Percentiles rank a stretch among this genome's conserved stretches.
These are phyloP conservation scores for Trichoderma cornu-damae DNA, from an alignment of 2,329 filamentous ascomycete species.

Conservation along the genomic window DNA sequence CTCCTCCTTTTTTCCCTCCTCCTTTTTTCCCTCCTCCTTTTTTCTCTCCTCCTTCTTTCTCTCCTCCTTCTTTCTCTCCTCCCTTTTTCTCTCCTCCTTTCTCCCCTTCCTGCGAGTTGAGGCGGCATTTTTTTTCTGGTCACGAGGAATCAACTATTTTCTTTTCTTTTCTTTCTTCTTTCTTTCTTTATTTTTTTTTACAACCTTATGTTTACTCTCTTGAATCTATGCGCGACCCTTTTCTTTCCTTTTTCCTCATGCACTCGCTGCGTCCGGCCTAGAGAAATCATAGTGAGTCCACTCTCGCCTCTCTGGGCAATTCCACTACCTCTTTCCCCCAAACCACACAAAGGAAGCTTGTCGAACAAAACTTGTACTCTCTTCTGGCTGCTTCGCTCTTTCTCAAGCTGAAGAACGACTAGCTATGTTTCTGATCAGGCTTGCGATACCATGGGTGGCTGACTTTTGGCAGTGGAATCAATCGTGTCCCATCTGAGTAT, in stretches of 20 bases:
- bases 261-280: background rate
- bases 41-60: background rate
- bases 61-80: background rate
- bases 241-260: background rate
- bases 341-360: background rate
- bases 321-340: too few relatives aligned
- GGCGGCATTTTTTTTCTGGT: too few relatives aligned
- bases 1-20: background rate
- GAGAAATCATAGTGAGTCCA: background rate
- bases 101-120: background rate
- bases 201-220: background rate
- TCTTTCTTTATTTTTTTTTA: background rate
- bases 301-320: background rate
- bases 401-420: background rate
- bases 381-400: background rate
- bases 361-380: background rate
- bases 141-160: background rate
- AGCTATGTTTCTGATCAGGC: background rate
- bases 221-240: background rate
- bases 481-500: background rate
- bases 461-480: slow-evolving; percentile 4
- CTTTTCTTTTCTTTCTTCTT: background rate
- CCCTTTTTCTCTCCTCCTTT: background rate
- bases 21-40: background rate
- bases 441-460: background rate